Base-by-base conservation (phyloP, 495 filamentous ascomycete genomes). In the Talaromyces nanjingensis region DNA sequence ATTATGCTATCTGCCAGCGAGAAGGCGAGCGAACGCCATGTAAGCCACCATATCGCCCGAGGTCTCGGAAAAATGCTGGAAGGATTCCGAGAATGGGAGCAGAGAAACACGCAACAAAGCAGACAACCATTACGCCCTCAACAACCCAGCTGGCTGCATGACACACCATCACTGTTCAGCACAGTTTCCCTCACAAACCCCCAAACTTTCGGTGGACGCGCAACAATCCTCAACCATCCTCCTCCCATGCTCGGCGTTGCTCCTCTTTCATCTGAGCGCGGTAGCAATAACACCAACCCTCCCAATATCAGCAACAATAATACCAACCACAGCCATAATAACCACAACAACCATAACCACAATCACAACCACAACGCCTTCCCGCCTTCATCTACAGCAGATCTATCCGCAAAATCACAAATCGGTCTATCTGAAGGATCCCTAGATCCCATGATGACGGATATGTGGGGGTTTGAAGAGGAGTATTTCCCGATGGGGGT, bases 31-130 rank as follows among this genome's bases (percentile, higher is more conserved):
- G 80, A 84, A 66, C 77, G 78, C 16, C 82, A 84, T 64, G 74
- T 84, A 6, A 82, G 81, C 63, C 78, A 81, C 57, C 79, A 84
- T 57, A 80, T 84, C 45, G 79, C 81, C 2, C 76, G 75, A 33
- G 82, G 82, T 8, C 69, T 84, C 56, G 74, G 74, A 52, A 84
- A 84, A 68, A 84, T 81, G 78, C 72, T 81, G n/a, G 74, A 74
- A 5, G 78, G 78, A 6, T 69, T 79, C 14, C 77, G 79, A 52
- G 76, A 79, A 59, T 81, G 78, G 78, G 78, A 81, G 64, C 76
- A 39, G 75, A 70, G 49, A 53, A 68, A 24, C 60, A 66, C n/a
- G 64, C 55, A 33, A 71, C 70, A 27, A 68, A 65, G 27, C 66
- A 71, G 27, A 59, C 3, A 24, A 66, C 8, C 25, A 54, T 9